Conservation (phyloP, 768 basidiomycete genomes). For the Naematelia encephala region DNA sequence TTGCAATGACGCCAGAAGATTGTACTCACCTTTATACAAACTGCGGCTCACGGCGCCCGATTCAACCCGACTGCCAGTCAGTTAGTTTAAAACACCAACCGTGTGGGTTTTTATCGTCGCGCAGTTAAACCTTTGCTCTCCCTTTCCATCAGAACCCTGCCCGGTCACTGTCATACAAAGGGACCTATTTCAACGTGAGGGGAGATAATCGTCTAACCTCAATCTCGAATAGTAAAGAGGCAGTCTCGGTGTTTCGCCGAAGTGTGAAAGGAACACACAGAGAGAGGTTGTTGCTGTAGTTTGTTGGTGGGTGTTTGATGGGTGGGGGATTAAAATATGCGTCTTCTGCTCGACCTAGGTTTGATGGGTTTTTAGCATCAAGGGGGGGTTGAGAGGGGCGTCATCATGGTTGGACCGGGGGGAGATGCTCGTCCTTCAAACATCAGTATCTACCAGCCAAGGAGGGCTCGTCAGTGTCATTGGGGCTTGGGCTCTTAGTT, state of each 20-base stretch:
- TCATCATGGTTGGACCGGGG: too few species aligned
- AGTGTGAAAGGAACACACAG: background rate
- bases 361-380: background rate
- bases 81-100: too few species aligned
- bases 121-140: background rate
- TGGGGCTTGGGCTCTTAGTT: too few species aligned
- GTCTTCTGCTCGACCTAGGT: background rate
- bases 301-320: too few species aligned
- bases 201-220: background rate
- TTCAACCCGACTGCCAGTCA: background rate
- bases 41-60: background rate
- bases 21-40: background rate
- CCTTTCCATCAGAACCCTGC: background rate
- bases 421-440: too few species aligned
- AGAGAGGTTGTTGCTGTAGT: background rate
- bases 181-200: background rate
- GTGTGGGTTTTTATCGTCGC: too few species aligned
- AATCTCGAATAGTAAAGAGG: background rate
- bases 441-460: too few species aligned
- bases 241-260: too few species aligned
- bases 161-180: background rate
- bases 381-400: background rate
- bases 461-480: too few species aligned
- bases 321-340: too few species aligned
- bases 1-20: background rate